Percentiles rank a stretch among this genome's conserved stretches.
phyloP scores from a whole-genome alignment of 108 stramenopile species.

The Epithemia pelagica region DNA sequence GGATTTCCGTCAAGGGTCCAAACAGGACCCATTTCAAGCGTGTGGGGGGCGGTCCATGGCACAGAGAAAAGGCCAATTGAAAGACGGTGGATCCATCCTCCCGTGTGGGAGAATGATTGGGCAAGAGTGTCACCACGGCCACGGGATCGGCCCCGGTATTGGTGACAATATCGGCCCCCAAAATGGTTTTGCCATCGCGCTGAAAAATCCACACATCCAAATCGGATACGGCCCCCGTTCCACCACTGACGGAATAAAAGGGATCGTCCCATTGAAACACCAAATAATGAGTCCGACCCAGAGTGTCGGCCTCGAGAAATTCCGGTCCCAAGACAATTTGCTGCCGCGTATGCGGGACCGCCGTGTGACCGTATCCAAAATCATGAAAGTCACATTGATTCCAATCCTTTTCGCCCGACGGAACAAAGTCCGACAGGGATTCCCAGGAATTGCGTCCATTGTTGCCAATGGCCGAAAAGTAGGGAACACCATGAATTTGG shows the following conservation, averaged over 20 bases:
- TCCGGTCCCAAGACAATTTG: not conserved
- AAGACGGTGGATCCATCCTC: not conserved
- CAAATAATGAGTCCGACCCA: no score
- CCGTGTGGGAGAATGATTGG: not conserved
- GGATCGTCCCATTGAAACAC: slow-evolving; percentile 15
- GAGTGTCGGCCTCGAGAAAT: not conserved
- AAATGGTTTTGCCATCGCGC: not conserved
- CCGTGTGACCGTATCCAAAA: not conserved
- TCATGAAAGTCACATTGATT: not conserved
- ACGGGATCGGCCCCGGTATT: not conserved
- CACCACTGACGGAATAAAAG: slow-evolving; percentile 10
- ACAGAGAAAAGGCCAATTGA: not conserved
- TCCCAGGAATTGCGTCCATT: slow-evolving; percentile 6
- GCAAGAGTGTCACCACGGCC: not conserved
- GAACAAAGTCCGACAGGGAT: not conserved
- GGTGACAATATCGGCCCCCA: not conserved
- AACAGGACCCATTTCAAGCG: not conserved
- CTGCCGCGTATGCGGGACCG: not conserved
- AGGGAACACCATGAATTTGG: slow-evolving; percentile 11
- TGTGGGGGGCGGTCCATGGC: not conserved
- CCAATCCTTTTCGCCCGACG: not conserved
- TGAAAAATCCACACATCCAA: slow-evolving; percentile 13
- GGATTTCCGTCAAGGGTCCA: not conserved
- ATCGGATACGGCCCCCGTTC: slow-evolving; percentile 11
- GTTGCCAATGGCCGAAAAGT: slow-evolving; percentile 22